A percentile compares a stretch with the other conserved stretches of the same genome.
These are phyloP conservation scores for Aphanomyces invadans DNA, from an alignment of 352 stramenopile species.

Conservation along the genomic window DNA sequence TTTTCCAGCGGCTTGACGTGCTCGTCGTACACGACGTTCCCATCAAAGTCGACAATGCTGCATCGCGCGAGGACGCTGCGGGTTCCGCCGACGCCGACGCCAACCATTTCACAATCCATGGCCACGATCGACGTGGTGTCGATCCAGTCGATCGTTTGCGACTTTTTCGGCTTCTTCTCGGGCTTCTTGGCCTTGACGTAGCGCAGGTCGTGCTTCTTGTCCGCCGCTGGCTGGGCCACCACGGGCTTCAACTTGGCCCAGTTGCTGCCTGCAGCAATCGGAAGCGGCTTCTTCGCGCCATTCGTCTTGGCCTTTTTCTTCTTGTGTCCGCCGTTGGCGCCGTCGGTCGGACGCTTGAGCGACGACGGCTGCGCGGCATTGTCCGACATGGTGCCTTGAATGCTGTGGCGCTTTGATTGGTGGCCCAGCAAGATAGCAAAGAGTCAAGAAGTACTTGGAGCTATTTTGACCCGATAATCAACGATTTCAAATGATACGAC, in stretches of 20 bases:
- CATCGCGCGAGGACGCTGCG: slow-evolving; percentile 76
- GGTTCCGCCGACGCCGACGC: slow-evolving; percentile 64
- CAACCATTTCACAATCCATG: slow-evolving; percentile 89
- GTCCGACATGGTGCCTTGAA: neutral
- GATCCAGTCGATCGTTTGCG: slow-evolving; percentile 46
- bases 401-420: neutral
- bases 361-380: neutral
- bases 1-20: slow-evolving; percentile 74
- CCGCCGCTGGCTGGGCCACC: neutral
- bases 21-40: slow-evolving; percentile 78
- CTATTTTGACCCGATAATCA: too few relatives aligned
- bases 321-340: neutral
- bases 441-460: neutral
- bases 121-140: slow-evolving; percentile 63
- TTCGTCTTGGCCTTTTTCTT: slow-evolving; percentile 14
- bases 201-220: slow-evolving; percentile 19
- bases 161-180: slow-evolving; percentile 16
- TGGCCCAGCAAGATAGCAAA: neutral
- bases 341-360: neutral
- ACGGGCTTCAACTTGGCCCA: slow-evolving; percentile 19
- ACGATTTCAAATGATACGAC: too few relatives aligned
- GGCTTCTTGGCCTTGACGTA: slow-evolving; percentile 2
- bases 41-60: slow-evolving; percentile 82
- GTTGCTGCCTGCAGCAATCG: slow-evolving; percentile 20
- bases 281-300: slow-evolving; percentile 7